phyloP scores from a whole-genome alignment of 2,329 filamentous ascomycete genomes.

The Claviceps citrina region DNA sequence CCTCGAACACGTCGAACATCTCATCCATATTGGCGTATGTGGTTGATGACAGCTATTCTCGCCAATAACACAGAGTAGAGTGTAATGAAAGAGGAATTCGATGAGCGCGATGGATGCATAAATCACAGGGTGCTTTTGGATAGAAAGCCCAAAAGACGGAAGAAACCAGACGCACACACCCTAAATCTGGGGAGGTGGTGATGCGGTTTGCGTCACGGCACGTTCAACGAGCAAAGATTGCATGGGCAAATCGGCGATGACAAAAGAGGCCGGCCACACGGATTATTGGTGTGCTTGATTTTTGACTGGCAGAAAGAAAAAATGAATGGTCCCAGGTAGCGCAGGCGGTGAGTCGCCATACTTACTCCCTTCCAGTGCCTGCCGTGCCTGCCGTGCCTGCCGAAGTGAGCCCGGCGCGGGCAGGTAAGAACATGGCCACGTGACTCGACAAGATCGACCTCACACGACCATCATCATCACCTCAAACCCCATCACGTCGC shows the following conservation, averaged over 20 bases:
- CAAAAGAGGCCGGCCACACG: too few species aligned
- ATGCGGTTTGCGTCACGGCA: too few species aligned
- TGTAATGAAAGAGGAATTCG: too few species aligned
- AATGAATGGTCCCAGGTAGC: neutral
- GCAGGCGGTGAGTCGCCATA: conserved; percentile 12
- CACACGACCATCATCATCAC: conserved; percentile 17
- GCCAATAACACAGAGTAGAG: too few species aligned
- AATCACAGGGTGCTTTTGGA: neutral
- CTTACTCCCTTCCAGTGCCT: too few species aligned
- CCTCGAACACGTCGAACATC: conserved; percentile 70
- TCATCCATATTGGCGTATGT: conserved; percentile 47
- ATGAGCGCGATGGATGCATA: neutral
- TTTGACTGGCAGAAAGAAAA: conserved; percentile 16
- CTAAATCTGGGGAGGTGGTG: conserved; percentile 10
- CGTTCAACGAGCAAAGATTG: neutral
- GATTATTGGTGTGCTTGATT: too few species aligned
- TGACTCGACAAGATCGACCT: conserved; percentile 15
- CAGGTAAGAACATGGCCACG: conserved; percentile 6
- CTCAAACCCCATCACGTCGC: conserved; percentile 14
- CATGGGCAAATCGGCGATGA: conserved; percentile 4
- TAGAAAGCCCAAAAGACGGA: neutral
- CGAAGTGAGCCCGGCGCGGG: neutral
- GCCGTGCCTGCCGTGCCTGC: too few species aligned
- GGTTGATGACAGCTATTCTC: too few species aligned
- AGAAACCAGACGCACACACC: conserved; percentile 5